Evolutionary conservation across 2,329 filamentous ascomycete species (phyloP), one percentile per base, ranked within the genome.

Genomic region (Penicillium decumbens): DNA sequence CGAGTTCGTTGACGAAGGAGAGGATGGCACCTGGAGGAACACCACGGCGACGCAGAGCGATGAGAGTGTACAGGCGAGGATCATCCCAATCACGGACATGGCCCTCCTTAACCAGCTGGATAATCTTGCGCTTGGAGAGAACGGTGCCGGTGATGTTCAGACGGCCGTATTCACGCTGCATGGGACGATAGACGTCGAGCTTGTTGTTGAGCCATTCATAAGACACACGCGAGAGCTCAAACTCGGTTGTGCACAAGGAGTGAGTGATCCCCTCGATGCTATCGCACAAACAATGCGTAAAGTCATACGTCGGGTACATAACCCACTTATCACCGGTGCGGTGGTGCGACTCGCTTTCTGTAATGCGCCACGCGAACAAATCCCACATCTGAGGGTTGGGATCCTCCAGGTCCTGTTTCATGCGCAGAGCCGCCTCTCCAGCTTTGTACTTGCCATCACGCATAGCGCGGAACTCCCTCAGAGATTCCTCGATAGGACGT

Each of bases 381-480:
- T 97, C 92, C 92, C 92, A 96, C 88, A 95, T 91, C 71, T 95
- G 89, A 6, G 91, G 90, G 68, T 96, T 96, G 27, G 86, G 85
- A 61, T 86, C 85, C 43, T 82, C 81, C n/a, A 84, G 61, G 56
- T 89, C 47, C 28, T 49, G 47, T 20, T 49, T 49, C 91, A 97
- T 96, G 53, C 92, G 84, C 45, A 97, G 75, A 62, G 89, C 87
- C 1, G 89, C 92, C 68, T 89, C 85, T 62, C 84, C 83, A 1
- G 89, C 85, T 68, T 87, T 84, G 72, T 96, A 96, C 71, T 92
- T 88, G 18, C 92, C 92, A 65, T 95, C 89, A 44, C 84, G 80
- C 92, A 97, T 97, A 39, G 83, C 88, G 54, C 89, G 79, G 69
- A 97, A 96, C 66, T 96, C 88, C 47, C 78, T 67, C 10, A 96